Percentiles rank a stretch among this genome's conserved stretches.
phyloP scores from a whole-genome alignment of 192 early-diverging fungal species.

The Physocladia obscura region DNA sequence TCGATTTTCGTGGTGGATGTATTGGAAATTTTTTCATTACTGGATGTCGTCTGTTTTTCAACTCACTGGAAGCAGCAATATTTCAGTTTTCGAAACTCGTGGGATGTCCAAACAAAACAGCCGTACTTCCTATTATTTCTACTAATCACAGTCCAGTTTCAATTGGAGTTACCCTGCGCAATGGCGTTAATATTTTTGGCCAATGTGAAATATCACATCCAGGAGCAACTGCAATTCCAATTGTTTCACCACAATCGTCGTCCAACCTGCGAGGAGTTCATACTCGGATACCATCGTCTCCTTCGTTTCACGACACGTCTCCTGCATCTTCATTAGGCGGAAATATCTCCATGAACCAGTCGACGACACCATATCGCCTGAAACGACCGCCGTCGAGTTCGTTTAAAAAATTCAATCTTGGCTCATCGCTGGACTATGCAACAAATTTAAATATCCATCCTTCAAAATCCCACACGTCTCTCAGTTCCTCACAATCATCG shows the following conservation, averaged over 20 bases:
- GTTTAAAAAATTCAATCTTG: conserved; percentile 22
- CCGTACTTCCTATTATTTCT: conserved; percentile 68
- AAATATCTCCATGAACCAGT: neutral
- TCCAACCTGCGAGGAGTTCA: neutral
- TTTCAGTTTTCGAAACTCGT: conserved; percentile 73
- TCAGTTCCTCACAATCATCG: conserved; percentile 9
- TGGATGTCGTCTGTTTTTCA: conserved; percentile 73
- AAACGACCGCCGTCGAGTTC: conserved; percentile 5
- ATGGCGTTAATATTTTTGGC: conserved; percentile 62
- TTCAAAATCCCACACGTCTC: neutral
- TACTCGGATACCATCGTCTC: neutral
- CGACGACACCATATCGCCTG: neutral
- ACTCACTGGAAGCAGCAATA: conserved; percentile 65
- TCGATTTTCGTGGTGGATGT: conserved; percentile 71
- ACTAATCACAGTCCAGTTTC: conserved; percentile 39
- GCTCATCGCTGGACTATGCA: conserved; percentile 10
- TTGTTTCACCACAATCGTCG: conserved; percentile 1
- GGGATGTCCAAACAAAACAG: conserved; percentile 61
- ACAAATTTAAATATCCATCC: neutral
- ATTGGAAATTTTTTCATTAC: conserved; percentile 82
- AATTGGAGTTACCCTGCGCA: conserved; percentile 69
- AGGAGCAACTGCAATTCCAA: conserved; percentile 38
- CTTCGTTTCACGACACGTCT: neutral
- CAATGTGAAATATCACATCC: conserved; percentile 81
- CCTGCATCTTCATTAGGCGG: neutral